Conservation (phyloP, 768 basidiomycete species). For the Antrodiella citrinella region DNA sequence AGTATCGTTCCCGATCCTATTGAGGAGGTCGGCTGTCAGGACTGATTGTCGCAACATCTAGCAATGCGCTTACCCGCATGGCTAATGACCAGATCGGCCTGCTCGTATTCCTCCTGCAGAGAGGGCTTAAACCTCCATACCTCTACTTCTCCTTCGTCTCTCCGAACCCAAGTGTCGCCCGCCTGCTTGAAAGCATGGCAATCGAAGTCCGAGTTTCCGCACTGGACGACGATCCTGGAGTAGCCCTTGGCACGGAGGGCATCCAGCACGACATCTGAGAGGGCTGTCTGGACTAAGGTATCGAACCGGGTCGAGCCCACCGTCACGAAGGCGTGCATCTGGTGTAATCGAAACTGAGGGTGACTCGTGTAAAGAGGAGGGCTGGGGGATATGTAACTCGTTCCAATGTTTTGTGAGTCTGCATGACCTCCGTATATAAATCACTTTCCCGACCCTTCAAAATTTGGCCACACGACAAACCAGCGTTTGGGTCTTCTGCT, state of each 20-base stretch:
- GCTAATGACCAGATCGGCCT: constrained; percentile 76
- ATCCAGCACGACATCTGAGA: constrained; percentile 52
- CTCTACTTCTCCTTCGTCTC: constrained; percentile 36
- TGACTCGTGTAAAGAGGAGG: neutral
- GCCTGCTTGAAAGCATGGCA: constrained; percentile 20
- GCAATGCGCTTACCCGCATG: constrained; percentile 69
- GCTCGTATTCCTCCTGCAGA: constrained; percentile 53
- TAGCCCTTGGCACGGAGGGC: constrained; percentile 50
- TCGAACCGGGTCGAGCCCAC: constrained; percentile 90
- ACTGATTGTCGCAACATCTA: neutral
- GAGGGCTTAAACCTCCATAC: constrained; percentile 71
- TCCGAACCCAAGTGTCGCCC: constrained; percentile 14
- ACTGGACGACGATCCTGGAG: constrained; percentile 60
- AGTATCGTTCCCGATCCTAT: constrained; percentile 92
- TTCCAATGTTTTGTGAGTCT: neutral
- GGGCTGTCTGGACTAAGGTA: constrained; percentile 50
- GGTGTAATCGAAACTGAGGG: neutral
- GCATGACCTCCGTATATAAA: neutral
- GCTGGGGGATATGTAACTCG: neutral
- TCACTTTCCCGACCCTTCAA: neutral
- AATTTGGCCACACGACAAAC: neutral
- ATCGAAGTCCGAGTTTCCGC: constrained; percentile 59
- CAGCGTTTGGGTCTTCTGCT: neutral
- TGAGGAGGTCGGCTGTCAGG: neutral
- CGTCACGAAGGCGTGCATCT: constrained; percentile 58